A percentile compares a stretch with the other conserved stretches of the same genome.
These are phyloP conservation scores for Aureobasidium pullulans DNA, from an alignment of 2,329 filamentous ascomycete species.

Conservation along the genomic window DNA sequence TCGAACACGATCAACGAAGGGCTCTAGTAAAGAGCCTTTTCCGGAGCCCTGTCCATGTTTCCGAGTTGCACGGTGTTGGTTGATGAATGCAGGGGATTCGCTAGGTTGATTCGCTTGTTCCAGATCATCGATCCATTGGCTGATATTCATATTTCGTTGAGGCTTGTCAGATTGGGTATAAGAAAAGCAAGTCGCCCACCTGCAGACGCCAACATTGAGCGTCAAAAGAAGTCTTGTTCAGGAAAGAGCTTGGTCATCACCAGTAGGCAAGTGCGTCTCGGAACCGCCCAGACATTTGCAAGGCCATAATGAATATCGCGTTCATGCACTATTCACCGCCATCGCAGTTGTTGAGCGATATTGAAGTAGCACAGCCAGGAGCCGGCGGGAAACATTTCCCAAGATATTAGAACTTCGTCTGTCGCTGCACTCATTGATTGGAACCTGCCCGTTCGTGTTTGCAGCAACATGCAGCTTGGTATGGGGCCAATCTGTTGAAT, in stretches of 20 bases:
- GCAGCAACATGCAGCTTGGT: slow-evolving; percentile 7
- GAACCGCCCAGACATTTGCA: not conserved
- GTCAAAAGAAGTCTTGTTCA: not conserved
- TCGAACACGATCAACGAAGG: not conserved
- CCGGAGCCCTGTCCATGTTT: not conserved
- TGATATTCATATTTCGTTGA: slow-evolving; percentile 34
- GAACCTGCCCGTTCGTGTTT: not conserved
- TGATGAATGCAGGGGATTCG: not conserved
- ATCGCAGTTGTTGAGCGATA: not conserved
- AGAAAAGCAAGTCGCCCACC: not conserved
- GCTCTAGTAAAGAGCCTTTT: not conserved
- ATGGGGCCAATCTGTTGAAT: not conserved
- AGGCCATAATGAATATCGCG: not conserved
- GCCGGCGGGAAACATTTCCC: not conserved
- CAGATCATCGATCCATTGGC: slow-evolving; percentile 36
- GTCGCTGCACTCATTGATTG: not conserved
- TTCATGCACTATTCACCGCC: not conserved
- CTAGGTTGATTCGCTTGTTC: slow-evolving; percentile 18
- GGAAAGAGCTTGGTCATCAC: not conserved
- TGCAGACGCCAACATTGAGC: not conserved
- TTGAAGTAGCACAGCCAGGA: not conserved
- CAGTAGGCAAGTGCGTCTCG: not conserved
- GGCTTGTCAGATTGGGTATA: not conserved
- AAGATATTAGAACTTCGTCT: not conserved
- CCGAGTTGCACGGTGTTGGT: not conserved